Base-by-base conservation (phyloP, 164 flowering plant genomes). In the Annona squamosa region DNA sequence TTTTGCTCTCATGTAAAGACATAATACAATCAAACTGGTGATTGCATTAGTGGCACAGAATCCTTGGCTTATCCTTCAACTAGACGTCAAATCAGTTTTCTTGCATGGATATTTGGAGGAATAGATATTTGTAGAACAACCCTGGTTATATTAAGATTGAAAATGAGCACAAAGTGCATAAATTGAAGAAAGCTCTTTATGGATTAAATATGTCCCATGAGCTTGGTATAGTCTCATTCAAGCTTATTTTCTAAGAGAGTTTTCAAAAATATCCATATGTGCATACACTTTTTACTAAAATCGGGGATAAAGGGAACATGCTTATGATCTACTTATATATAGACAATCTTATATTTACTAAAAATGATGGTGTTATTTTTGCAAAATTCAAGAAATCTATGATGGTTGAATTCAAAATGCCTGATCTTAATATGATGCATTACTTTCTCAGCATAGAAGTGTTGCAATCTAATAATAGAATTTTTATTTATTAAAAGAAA, bases 51-150 rank as follows among this genome's bases (percentile, higher is more conserved):
- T 59, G 7, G 52, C 73, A 2, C 73, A 56, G 69, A 73, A 63
- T 5, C 62, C 68, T 12, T 48, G 63, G 62, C 63, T 56, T 46
- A 71, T 74, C 44, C 69, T n/a, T 56, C 72, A 74, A 19, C 46
- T 62, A 37, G 72, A 74, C 47, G 66, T 74, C 26, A 68, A 74
- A 47, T 68, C 68, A 18, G 46, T 68, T 18, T 74, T 74, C 42
- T 74, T 68, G n/a, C 76, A 74, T 78, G 80, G 80, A 45, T 48
- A 78, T 19, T 61, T 78, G 66, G 46, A 78, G 13, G 71, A 74
- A 67, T 46, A 70, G 52, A 48, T 48, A 48, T 70, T 46, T 71
- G 57, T 78, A 44, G 71, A 70, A n/a, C 76, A 73, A 69, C 79
- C 76, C 63, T 62, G 56, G 76, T 37, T 73, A 69, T 73, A 26